phyloP scores from a whole-genome alignment of 2,329 filamentous ascomycete genomes.

The Falciphora oryzae region DNA sequence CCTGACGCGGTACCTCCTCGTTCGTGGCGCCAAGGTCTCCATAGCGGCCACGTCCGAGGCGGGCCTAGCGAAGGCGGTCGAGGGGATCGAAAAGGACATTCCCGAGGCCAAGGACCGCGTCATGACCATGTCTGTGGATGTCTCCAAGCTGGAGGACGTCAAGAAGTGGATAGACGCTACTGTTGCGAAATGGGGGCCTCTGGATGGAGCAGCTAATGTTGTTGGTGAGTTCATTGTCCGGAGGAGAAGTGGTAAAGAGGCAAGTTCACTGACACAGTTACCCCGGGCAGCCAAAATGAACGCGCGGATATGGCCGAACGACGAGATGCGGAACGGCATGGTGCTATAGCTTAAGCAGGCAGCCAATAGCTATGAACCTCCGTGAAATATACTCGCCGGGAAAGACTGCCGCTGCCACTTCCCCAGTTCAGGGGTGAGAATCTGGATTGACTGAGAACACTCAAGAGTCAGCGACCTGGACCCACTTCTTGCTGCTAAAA shows the following conservation, averaged over 20 bases:
- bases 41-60: conserved; percentile 10
- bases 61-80: conserved; percentile 9
- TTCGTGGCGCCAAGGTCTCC: conserved; percentile 11
- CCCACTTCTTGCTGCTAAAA: background rate
- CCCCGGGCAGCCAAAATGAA: background rate
- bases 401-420: too few relatives aligned
- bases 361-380: too few relatives aligned
- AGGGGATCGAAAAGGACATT: conserved; percentile 7
- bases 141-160: conserved; percentile 20
- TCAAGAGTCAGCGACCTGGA: background rate
- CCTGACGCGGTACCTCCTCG: conserved; percentile 7
- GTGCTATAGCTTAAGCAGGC: too few relatives aligned
- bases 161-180: conserved; percentile 23
- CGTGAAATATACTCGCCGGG: too few relatives aligned
- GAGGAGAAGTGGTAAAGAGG: conserved; percentile 3
- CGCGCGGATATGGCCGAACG: background rate
- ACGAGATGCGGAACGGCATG: too few relatives aligned
- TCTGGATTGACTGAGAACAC: too few relatives aligned
- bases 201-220: conserved; percentile 26
- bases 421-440: background rate
- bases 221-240: conserved; percentile 21
- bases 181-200: conserved; percentile 19
- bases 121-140: conserved; percentile 18
- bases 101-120: conserved; percentile 7
- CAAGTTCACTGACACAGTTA: conserved; percentile 8